These are phyloP conservation scores for Talaromyces pinophilus DNA, from an alignment of 2,329 filamentous ascomycete species.

Conservation along the genomic window DNA sequence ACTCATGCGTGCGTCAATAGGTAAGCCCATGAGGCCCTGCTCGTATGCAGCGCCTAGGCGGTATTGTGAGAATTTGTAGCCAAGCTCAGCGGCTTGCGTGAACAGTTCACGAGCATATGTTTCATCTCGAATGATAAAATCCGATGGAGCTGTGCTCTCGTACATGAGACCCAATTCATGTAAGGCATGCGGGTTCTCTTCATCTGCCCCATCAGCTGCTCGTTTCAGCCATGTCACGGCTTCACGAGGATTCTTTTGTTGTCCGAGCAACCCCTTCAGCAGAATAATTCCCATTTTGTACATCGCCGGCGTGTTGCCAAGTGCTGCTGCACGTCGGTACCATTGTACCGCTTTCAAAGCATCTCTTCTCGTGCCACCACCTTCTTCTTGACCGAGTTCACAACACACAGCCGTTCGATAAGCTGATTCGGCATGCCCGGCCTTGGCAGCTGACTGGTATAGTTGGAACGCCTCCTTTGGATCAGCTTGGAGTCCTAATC, in stretches of 20 bases:
- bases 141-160: constrained; percentile 59
- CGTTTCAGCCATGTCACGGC: constrained; percentile 91
- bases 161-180: constrained; percentile 76
- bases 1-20: constrained; percentile 77
- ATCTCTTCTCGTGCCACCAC: constrained; percentile 87
- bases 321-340: constrained; percentile 89
- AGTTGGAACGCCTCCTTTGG: constrained; percentile 89
- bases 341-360: constrained; percentile 94
- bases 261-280: constrained; percentile 89
- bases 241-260: constrained; percentile 77
- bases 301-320: constrained; percentile 92
- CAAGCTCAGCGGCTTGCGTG: constrained; percentile 79
- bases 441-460: constrained; percentile 91
- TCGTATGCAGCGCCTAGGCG: constrained; percentile 85
- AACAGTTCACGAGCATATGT: constrained; percentile 79
- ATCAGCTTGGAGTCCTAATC: constrained; percentile 76
- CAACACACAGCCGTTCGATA: constrained; percentile 97
- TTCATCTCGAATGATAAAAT: constrained; percentile 78
- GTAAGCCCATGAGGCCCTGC: constrained; percentile 80
- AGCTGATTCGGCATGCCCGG: constrained; percentile 80
- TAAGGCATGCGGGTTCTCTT: constrained; percentile 89
- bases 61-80: constrained; percentile 95
- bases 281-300: constrained; percentile 98
- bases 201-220: constrained; percentile 82
- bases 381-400: constrained; percentile 91